These are phyloP conservation scores for Trametes cingulata DNA, from an alignment of 768 basidiomycete species.

Conservation along the genomic window DNA sequence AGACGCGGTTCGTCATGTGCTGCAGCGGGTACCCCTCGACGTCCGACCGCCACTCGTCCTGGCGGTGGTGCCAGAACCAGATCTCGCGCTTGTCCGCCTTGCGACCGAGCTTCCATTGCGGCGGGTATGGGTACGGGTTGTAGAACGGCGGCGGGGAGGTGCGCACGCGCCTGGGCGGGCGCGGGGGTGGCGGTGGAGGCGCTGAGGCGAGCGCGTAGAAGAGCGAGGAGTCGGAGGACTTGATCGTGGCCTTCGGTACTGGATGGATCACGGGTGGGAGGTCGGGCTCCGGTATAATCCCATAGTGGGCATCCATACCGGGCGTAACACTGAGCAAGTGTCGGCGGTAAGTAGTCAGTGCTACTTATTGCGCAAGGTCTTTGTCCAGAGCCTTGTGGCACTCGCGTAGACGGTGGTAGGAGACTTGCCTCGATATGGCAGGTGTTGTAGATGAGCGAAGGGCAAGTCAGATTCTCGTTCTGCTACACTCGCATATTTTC, in stretches of 20 bases:
- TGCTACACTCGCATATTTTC: not conserved
- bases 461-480: not conserved
- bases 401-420: not conserved
- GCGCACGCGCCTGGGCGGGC: not conserved
- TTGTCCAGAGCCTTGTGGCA: not conserved
- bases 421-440: not conserved
- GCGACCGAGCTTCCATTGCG: not conserved
- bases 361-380: not conserved
- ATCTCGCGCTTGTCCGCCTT: not conserved
- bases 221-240: not conserved
- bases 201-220: not conserved
- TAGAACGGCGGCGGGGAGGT: constrained; percentile 1
- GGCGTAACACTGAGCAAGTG: too few relatives aligned
- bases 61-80: not conserved
- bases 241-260: not conserved
- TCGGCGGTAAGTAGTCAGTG: not conserved
- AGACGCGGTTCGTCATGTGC: not conserved
- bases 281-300: not conserved
- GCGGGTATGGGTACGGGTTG: constrained; percentile 18
- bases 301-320: not conserved
- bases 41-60: constrained; percentile 7
- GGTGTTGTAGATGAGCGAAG: constrained; percentile 8
- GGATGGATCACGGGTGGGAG: not conserved
- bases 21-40: not conserved
- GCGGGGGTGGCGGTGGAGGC: not conserved